Percentiles rank a stretch among this genome's conserved stretches.
phyloP scores from a whole-genome alignment of 2,329 filamentous ascomycete genomes.

The Clathrospora elynae region DNA sequence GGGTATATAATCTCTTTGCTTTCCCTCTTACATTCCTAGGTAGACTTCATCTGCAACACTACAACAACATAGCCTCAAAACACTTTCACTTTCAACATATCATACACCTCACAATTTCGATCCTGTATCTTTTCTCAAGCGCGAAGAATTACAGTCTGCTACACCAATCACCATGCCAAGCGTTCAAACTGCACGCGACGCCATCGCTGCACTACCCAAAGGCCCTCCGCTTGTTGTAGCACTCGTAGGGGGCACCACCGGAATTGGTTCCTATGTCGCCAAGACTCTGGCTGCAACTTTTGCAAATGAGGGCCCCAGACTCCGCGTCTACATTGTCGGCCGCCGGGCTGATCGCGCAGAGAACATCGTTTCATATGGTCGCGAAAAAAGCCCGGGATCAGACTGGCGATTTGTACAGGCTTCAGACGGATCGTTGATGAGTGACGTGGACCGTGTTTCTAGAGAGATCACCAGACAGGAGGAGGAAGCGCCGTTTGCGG shows the following conservation, averaged over 20 bases:
- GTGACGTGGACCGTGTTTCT: slow-evolving; percentile 44
- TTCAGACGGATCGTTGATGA: slow-evolving; percentile 40
- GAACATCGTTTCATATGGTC: slow-evolving; percentile 34
- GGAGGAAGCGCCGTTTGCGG: slow-evolving; percentile 20
- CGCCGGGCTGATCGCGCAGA: slow-evolving; percentile 44
- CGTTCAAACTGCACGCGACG: slow-evolving; percentile 18
- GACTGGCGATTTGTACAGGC: slow-evolving; percentile 44
- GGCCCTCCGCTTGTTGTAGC: slow-evolving; percentile 29
- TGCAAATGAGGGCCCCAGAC: slow-evolving; percentile 23
- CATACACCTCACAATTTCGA: no score
- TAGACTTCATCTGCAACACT: no score
- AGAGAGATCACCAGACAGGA: slow-evolving; percentile 36
- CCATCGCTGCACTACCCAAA: slow-evolving; percentile 21
- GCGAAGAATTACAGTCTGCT: no score
- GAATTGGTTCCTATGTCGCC: slow-evolving; percentile 35
- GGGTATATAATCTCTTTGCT: no score
- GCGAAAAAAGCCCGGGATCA: slow-evolving; percentile 34
- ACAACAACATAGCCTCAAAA: no score
- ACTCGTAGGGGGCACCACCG: slow-evolving; percentile 30
- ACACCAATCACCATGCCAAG: slow-evolving; percentile 26
- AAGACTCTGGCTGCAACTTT: slow-evolving; percentile 24
- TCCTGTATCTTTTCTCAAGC: no score
- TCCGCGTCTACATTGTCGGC: slow-evolving; percentile 53
- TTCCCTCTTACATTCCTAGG: no score
- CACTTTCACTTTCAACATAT: no score